These are phyloP conservation scores for Fusarium sp. DNA, from an alignment of 2,329 filamentous ascomycete genomes.

Conservation along the genomic window DNA sequence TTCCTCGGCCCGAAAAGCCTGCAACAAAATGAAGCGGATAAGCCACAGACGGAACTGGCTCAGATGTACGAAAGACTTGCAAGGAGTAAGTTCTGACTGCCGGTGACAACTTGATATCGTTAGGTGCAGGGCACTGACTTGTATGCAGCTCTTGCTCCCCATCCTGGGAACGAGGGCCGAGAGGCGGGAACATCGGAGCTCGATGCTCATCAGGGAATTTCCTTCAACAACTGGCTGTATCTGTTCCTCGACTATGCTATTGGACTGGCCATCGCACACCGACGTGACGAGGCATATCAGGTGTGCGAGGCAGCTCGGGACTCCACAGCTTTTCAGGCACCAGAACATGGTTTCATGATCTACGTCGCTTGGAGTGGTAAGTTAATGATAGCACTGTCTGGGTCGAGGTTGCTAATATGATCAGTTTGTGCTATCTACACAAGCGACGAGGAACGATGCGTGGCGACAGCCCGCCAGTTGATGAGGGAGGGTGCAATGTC, in stretches of 20 bases:
- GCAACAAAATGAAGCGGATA: slow-evolving; percentile 34
- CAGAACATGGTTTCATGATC: slow-evolving; percentile 76
- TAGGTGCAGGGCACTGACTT: slow-evolving; percentile 16
- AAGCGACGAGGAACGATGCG: slow-evolving; percentile 81
- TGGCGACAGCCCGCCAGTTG: slow-evolving; percentile 82
- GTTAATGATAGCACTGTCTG: slow-evolving; percentile 39
- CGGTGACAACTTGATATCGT: not conserved
- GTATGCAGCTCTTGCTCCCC: slow-evolving; percentile 50
- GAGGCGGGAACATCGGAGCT: slow-evolving; percentile 48
- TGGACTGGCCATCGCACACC: slow-evolving; percentile 75
- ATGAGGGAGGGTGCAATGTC: slow-evolving; percentile 86
- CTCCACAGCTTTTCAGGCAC: slow-evolving; percentile 85
- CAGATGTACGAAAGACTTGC: slow-evolving; percentile 68
- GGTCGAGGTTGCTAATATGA: slow-evolving; percentile 22
- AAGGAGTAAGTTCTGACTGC: slow-evolving; percentile 57
- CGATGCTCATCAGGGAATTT: slow-evolving; percentile 77
- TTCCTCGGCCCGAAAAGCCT: slow-evolving; percentile 60
- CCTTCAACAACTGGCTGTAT: slow-evolving; percentile 88
- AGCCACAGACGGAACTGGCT: slow-evolving; percentile 59
- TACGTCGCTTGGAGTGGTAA: slow-evolving; percentile 81
- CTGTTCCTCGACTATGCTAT: slow-evolving; percentile 91
- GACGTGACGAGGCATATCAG: slow-evolving; percentile 80
- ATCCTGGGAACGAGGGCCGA: slow-evolving; percentile 35
- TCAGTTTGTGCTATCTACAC: slow-evolving; percentile 85
- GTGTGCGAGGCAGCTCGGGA: slow-evolving; percentile 82